Conservation (phyloP, 495 filamentous ascomycete species). For the Talaromyces proteolyticus region DNA sequence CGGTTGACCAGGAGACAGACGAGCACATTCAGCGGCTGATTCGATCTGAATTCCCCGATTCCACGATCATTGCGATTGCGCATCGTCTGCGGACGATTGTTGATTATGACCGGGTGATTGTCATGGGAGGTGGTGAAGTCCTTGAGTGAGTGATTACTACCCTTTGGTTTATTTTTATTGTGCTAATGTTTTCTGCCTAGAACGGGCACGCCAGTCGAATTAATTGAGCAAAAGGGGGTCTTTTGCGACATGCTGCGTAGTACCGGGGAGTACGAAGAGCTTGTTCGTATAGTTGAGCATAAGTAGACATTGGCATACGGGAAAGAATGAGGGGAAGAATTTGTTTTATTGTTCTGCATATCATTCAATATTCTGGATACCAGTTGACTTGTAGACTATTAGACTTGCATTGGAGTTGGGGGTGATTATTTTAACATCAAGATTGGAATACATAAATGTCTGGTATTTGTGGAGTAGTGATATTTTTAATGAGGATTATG, state of each 20-base stretch:
- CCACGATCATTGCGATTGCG: constrained; percentile 94
- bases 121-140: constrained; percentile 78
- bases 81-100: constrained; percentile 93
- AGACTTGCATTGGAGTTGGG: too few species aligned
- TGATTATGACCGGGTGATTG: constrained; percentile 90
- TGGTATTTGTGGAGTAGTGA: too few species aligned
- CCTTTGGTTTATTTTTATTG: background rate
- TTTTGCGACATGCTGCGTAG: constrained; percentile 47
- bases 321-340: too few species aligned
- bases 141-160: constrained; percentile 65
- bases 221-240: constrained; percentile 32
- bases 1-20: constrained; percentile 90
- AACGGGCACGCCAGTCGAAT: constrained; percentile 35
- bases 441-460: too few species aligned
- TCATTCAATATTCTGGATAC: background rate
- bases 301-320: background rate
- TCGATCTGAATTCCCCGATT: constrained; percentile 75
- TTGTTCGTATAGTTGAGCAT: constrained; percentile 13
- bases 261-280: constrained; percentile 42
- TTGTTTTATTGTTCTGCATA: too few species aligned
- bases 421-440: too few species aligned
- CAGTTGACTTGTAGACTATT: too few species aligned
- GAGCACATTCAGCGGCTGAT: constrained; percentile 91
- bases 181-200: constrained; percentile 12
- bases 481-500: too few species aligned